Evolutionary conservation across 73 alveolate species (phyloP).

Genomic region (Paramecium biaurelia): DNA sequence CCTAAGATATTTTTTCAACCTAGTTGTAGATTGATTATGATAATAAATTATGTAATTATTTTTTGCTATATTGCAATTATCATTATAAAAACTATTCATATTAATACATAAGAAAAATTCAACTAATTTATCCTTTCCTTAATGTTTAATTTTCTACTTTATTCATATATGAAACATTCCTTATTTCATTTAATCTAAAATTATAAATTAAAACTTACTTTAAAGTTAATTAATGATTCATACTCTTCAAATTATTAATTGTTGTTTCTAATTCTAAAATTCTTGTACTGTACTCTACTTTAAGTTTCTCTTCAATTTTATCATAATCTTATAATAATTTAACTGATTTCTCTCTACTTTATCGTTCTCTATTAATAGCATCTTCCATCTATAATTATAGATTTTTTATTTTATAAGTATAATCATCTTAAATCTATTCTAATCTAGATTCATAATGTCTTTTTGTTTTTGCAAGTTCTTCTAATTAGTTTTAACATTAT

Average conservation of each 20-base stretch:
- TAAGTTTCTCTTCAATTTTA: constrained; percentile 26
- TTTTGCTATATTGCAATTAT: neutral
- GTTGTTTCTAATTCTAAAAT: neutral
- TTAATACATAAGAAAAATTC: neutral
- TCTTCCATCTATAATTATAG: constrained; percentile 24
- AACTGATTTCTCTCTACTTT: constrained; percentile 35
- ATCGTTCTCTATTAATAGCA: neutral
- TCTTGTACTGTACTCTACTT: neutral
- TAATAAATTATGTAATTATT: neutral
- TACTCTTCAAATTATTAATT: neutral
- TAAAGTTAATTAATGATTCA: constrained; percentile 26
- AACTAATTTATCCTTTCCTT: neutral
- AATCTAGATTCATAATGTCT: constrained; percentile 47
- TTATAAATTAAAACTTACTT: neutral
- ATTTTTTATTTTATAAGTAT: constrained; percentile 37
- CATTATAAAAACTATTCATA: neutral
- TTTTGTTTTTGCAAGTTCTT: constrained; percentile 24
- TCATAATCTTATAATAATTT: neutral
- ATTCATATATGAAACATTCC: constrained; percentile 1
- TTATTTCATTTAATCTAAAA: constrained; percentile 31
- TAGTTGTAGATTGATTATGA: no score
- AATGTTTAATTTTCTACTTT: neutral
- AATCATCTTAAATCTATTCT: constrained; percentile 33
- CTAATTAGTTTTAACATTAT: neutral
- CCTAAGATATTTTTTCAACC: no score